Percentiles rank a stretch among this genome's conserved stretches.
phyloP scores from a whole-genome alignment of 2,329 filamentous ascomycete genomes.

The Thelonectria olida region DNA sequence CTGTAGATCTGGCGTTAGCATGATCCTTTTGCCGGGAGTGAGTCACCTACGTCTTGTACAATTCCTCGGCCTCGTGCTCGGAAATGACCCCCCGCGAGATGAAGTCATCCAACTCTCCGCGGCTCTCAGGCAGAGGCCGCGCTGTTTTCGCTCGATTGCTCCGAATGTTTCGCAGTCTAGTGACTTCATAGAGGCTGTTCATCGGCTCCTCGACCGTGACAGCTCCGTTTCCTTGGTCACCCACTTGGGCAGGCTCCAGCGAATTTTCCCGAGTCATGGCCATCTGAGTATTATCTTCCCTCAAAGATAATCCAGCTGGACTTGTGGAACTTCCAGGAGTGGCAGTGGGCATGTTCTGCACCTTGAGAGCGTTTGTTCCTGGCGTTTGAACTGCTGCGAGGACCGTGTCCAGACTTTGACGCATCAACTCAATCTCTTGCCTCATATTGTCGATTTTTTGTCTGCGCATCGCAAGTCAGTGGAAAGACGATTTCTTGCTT shows the following conservation, averaged over 20 bases:
- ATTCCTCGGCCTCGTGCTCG: slow-evolving; percentile 23
- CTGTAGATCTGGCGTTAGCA: neutral
- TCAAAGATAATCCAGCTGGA: slow-evolving; percentile 18
- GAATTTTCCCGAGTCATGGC: slow-evolving; percentile 30
- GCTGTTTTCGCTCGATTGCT: slow-evolving; percentile 27
- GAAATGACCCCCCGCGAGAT: slow-evolving; percentile 24
- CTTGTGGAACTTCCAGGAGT: slow-evolving; percentile 41
- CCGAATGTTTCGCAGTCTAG: slow-evolving; percentile 25
- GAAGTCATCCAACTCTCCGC: slow-evolving; percentile 28
- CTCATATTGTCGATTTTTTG: slow-evolving; percentile 42
- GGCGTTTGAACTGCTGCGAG: slow-evolving; percentile 11
- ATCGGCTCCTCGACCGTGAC: slow-evolving; percentile 29
- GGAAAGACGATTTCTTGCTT: neutral
- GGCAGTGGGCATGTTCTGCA: slow-evolving; percentile 30
- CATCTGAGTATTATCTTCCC: slow-evolving; percentile 30
- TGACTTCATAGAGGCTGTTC: slow-evolving; percentile 28
- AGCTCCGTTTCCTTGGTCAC: slow-evolving; percentile 19
- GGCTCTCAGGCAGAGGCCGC: slow-evolving; percentile 15
- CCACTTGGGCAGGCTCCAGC: slow-evolving; percentile 8
- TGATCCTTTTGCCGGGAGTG: no score
- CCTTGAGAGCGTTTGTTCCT: neutral
- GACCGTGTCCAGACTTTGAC: slow-evolving; percentile 31
- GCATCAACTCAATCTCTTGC: slow-evolving; percentile 36
- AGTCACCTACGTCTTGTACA: slow-evolving; percentile 25
- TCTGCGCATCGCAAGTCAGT: neutral